Evolutionary conservation across 2,329 filamentous ascomycete genomes (phyloP).

Genomic region (Epichloe aotearoae): DNA sequence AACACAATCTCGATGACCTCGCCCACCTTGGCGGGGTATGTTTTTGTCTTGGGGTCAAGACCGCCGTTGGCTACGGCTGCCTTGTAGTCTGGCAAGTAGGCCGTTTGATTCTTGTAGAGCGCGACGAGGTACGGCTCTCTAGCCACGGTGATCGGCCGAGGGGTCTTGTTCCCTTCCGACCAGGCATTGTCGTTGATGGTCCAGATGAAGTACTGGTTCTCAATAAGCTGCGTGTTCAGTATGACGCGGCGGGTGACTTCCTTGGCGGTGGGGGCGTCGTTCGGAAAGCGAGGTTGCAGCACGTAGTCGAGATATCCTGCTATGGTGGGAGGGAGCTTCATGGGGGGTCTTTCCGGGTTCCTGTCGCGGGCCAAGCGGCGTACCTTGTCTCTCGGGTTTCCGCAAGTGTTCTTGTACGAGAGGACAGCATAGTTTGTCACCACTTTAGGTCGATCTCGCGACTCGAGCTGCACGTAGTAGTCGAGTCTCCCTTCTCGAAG

Average conservation of each 20-base stretch:
- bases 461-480: conserved; percentile 36
- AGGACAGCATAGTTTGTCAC: conserved; percentile 36
- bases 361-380: conserved; percentile 1
- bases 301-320: conserved; percentile 1
- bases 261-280: not conserved
- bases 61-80: conserved; percentile 35
- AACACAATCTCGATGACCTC: conserved; percentile 43
- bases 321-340: conserved; percentile 1
- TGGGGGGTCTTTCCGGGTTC: not conserved
- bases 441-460: conserved; percentile 31
- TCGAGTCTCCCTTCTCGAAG: conserved; percentile 15
- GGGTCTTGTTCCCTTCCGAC: conserved; percentile 20
- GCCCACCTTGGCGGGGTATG: conserved; percentile 40
- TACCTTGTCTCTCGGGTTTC: not conserved
- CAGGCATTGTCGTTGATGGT: conserved; percentile 27
- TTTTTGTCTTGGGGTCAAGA: conserved; percentile 36
- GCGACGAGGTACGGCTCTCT: conserved; percentile 7
- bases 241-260: not conserved
- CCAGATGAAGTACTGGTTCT: not conserved
- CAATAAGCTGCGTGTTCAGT: not conserved
- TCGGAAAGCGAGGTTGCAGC: not conserved
- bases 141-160: not conserved
- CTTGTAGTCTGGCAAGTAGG: conserved; percentile 32
- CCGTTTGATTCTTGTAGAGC: conserved; percentile 5
- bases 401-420: conserved; percentile 21